phyloP scores from a whole-genome alignment of 257 asterid genomes.

The Nicotiana tomentosiformis region DNA sequence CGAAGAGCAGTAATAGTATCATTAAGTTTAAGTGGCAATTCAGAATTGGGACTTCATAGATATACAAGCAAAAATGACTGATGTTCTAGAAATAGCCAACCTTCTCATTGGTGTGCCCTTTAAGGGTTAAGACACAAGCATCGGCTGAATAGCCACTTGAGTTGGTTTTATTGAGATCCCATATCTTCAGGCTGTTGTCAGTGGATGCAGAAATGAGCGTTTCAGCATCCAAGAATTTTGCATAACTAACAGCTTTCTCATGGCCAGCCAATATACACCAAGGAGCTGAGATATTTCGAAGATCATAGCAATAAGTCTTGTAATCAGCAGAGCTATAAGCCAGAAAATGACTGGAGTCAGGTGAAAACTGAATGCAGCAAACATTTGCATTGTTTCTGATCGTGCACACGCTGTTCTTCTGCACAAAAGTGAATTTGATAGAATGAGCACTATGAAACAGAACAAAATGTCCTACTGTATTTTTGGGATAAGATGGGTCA shows the following conservation, averaged over 20 bases:
- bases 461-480: not conserved
- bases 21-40: not conserved
- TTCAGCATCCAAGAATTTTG: slow-evolving; percentile 69
- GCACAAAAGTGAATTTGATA: slow-evolving; percentile 32
- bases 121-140: slow-evolving; percentile 73
- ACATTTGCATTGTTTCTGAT: slow-evolving; percentile 83
- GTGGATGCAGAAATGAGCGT: slow-evolving; percentile 89
- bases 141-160: slow-evolving; percentile 56
- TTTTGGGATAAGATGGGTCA: too few relatives aligned
- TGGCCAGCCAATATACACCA: slow-evolving; percentile 94
- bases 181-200: slow-evolving; percentile 82
- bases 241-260: slow-evolving; percentile 82
- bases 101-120: slow-evolving; percentile 94
- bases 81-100: slow-evolving; percentile 27
- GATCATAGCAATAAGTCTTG: slow-evolving; percentile 83
- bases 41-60: not conserved
- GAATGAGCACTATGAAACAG: not conserved
- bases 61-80: not conserved
- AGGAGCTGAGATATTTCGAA: slow-evolving; percentile 68
- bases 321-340: slow-evolving; percentile 88
- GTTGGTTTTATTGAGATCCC: slow-evolving; percentile 85
- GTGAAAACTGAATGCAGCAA: slow-evolving; percentile 87
- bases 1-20: not conserved
- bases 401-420: slow-evolving; percentile 83
- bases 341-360: slow-evolving; percentile 60